These are phyloP conservation scores for Antitrichia curtipendula DNA, from an alignment of 225 moss, liverwort and hornwort species.

Conservation along the genomic window DNA sequence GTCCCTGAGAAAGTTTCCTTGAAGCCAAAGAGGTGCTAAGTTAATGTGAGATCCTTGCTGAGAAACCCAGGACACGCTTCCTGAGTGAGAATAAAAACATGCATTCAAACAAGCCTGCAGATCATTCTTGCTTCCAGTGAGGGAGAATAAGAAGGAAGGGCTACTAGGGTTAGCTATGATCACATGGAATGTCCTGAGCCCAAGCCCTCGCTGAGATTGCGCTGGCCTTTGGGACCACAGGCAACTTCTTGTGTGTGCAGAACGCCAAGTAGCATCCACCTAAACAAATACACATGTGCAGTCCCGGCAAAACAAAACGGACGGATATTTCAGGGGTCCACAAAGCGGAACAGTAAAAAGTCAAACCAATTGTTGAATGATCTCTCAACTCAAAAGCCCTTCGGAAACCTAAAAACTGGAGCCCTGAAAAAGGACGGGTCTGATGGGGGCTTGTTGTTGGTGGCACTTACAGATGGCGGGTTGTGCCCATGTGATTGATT, in stretches of 20 bases:
- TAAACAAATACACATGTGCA: neutral
- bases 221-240: slow-evolving; percentile 8
- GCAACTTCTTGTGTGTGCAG: neutral
- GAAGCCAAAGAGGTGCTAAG: neutral
- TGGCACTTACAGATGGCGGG: neutral
- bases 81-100: neutral
- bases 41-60: neutral
- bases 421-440: neutral
- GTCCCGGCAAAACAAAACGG: neutral
- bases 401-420: neutral
- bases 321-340: neutral
- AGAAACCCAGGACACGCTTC: neutral
- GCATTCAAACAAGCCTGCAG: neutral
- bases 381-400: neutral
- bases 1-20: neutral
- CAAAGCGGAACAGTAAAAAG: neutral
- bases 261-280: neutral
- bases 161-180: neutral
- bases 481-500: neutral
- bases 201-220: neutral
- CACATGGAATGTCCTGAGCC: slow-evolving; percentile 15
- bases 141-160: neutral
- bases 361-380: neutral
- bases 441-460: neutral
- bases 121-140: neutral